phyloP scores from a whole-genome alignment of 495 filamentous ascomycete genomes.

The Aspergillus indologenus region DNA sequence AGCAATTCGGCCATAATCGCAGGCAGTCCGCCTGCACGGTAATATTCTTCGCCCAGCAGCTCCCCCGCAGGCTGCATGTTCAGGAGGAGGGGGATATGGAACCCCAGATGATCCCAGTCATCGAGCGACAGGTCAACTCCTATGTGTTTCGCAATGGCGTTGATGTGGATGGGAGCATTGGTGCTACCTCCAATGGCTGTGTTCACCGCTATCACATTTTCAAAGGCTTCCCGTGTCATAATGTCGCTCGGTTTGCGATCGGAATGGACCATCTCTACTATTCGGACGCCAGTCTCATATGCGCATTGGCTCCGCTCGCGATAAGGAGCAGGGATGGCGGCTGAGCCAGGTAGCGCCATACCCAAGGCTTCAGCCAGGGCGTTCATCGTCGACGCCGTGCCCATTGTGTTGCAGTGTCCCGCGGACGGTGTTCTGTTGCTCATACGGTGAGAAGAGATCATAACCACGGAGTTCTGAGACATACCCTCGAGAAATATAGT shows the following conservation, averaged over 20 bases:
- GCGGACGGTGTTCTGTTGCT: constrained; percentile 43
- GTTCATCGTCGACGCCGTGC: constrained; percentile 58
- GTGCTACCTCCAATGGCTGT: constrained; percentile 56
- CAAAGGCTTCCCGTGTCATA: constrained; percentile 53
- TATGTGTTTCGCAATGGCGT: constrained; percentile 53
- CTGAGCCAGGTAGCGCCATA: constrained; percentile 55
- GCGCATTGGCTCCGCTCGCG: constrained; percentile 51
- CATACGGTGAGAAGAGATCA: not conserved
- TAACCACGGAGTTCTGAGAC: constrained; percentile 2
- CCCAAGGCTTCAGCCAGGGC: constrained; percentile 53
- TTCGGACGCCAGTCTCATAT: constrained; percentile 51
- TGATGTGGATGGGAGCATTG: constrained; percentile 55
- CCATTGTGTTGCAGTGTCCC: constrained; percentile 58
- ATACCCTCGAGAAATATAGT: constrained; percentile 48
- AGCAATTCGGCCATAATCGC: constrained; percentile 53
- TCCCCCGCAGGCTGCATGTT: constrained; percentile 56
- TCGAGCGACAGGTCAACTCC: constrained; percentile 50
- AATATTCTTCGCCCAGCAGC: constrained; percentile 51
- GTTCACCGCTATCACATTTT: constrained; percentile 53
- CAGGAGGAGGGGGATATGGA: constrained; percentile 47
- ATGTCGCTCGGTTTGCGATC: constrained; percentile 56
- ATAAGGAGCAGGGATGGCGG: constrained; percentile 53
- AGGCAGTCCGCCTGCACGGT: constrained; percentile 52
- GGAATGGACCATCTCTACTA: constrained; percentile 52
- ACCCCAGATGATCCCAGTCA: constrained; percentile 52